These are phyloP conservation scores for Tylopilus intermedius DNA, from an alignment of 768 basidiomycete genomes.

Conservation along the genomic window DNA sequence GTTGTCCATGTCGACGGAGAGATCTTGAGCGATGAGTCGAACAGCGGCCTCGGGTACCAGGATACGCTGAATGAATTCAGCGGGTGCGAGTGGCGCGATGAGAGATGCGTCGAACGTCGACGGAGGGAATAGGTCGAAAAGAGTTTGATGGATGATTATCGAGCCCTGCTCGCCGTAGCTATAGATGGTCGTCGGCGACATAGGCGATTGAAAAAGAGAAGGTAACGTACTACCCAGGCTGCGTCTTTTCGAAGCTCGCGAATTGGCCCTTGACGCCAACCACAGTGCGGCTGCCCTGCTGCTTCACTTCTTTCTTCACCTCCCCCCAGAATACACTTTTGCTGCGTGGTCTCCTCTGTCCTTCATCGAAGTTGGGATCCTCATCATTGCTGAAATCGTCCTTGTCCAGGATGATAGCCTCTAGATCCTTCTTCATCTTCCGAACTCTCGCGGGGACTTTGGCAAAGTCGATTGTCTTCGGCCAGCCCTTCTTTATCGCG, in stretches of 20 bases:
- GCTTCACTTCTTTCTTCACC: conserved; percentile 54
- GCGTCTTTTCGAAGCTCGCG: conserved; percentile 71
- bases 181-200: not conserved
- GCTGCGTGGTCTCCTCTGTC: conserved; percentile 27
- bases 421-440: conserved; percentile 43
- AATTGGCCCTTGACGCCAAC: conserved; percentile 72
- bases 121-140: conserved; percentile 72
- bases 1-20: conserved; percentile 37
- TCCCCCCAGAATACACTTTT: conserved; percentile 67
- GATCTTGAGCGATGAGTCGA: conserved; percentile 78
- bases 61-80: conserved; percentile 76
- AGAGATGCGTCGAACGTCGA: conserved; percentile 47
- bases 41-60: conserved; percentile 88
- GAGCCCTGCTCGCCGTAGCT: conserved; percentile 88
- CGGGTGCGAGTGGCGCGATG: conserved; percentile 60
- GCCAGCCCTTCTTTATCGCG: conserved; percentile 72
- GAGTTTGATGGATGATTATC: conserved; percentile 70
- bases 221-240: conserved; percentile 81
- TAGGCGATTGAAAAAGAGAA: not conserved
- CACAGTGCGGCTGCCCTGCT: conserved; percentile 60
- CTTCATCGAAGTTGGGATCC: conserved; percentile 6
- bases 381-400: conserved; percentile 24
- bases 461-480: conserved; percentile 63
- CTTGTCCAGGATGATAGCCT: conserved; percentile 48
- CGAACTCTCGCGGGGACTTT: conserved; percentile 49